These are phyloP conservation scores for Kazachstania sp. DNA, from an alignment of 1,139 yeast species.

Conservation along the genomic window DNA sequence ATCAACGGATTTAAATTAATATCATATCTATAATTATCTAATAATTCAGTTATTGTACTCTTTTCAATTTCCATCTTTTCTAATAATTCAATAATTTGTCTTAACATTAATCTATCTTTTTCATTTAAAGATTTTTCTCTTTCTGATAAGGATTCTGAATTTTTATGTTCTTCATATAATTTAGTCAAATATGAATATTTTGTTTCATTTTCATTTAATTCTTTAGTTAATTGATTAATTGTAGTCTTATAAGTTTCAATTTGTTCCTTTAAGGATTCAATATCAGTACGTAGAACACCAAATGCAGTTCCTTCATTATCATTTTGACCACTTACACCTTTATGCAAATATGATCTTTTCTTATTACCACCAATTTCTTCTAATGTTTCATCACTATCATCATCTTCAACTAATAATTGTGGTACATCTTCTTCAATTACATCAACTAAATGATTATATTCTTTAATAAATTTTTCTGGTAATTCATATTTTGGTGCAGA, in stretches of 20 bases:
- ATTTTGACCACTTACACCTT: not conserved
- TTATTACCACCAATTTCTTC: not conserved
- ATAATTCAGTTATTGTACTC: conserved; percentile 9
- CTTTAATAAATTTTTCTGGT: conserved; percentile 13
- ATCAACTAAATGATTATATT: conserved; percentile 10
- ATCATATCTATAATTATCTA: conserved; percentile 22
- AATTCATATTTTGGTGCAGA: conserved; percentile 10
- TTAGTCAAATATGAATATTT: not conserved
- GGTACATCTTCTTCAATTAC: conserved; percentile 7
- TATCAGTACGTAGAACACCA: conserved; percentile 2
- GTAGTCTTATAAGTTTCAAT: conserved; percentile 13
- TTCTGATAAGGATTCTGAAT: no score
- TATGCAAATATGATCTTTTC: no score
- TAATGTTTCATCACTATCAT: not conserved
- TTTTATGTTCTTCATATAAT: not conserved
- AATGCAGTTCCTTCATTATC: not conserved
- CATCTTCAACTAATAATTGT: not conserved
- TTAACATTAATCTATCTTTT: conserved; percentile 1
- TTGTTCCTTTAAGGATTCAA: conserved; percentile 9
- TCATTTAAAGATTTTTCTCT: not conserved
- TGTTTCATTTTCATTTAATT: not conserved
- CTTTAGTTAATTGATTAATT: conserved; percentile 16
- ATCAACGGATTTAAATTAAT: conserved; percentile 17
- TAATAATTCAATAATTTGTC: conserved; percentile 10
- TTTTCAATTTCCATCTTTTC: conserved; percentile 6